phyloP scores from a whole-genome alignment of 2,329 filamentous ascomycete genomes.

The Neurospora sp. region DNA sequence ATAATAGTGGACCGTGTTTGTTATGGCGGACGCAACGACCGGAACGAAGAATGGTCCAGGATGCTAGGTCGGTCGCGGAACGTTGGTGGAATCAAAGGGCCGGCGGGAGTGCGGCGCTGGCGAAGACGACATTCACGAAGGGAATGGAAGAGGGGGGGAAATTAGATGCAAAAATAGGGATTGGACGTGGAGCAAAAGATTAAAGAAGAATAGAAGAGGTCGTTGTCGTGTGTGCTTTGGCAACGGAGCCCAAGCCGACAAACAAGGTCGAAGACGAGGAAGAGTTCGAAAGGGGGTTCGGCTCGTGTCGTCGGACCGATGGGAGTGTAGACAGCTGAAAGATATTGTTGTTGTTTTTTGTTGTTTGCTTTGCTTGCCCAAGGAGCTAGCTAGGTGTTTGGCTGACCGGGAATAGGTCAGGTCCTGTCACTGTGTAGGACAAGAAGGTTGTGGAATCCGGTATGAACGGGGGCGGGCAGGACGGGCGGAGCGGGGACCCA shows the following conservation, averaged over 20 bases:
- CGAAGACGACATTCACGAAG: constrained; percentile 18
- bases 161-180: constrained; percentile 3
- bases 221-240: neutral
- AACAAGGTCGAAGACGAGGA: neutral
- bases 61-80: constrained; percentile 1
- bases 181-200: constrained; percentile 4
- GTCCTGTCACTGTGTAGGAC: neutral
- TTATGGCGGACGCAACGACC: neutral
- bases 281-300: neutral
- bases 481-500: neutral
- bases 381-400: neutral
- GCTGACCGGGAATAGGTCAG: neutral
- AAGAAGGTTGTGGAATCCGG: neutral
- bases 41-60: neutral
- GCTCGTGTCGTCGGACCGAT: neutral
- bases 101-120: constrained; percentile 10
- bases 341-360: neutral
- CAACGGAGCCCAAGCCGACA: neutral
- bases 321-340: neutral
- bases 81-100: constrained; percentile 6
- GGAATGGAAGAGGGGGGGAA: constrained; percentile 8
- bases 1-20: constrained; percentile 3
- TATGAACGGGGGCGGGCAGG: neutral
- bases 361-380: neutral
- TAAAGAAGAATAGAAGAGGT: constrained; percentile 1